phyloP scores from a whole-genome alignment of 768 basidiomycete species.

The Agaricus sinodeliciosus region DNA sequence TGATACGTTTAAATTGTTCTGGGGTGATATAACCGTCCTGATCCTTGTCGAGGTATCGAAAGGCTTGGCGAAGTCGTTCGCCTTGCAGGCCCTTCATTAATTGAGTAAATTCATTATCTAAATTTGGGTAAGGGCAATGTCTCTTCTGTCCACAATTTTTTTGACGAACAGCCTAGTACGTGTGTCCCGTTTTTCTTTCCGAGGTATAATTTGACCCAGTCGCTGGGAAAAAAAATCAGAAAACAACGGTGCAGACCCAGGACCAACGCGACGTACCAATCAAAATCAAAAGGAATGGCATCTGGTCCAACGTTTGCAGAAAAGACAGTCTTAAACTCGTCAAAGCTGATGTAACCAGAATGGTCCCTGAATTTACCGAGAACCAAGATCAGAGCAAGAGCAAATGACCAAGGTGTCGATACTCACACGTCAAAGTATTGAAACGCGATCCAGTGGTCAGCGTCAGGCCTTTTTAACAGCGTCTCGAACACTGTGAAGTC shows the following conservation, averaged over 20 bases:
- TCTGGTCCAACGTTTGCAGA: constrained; percentile 70
- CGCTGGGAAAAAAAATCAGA: constrained; percentile 34
- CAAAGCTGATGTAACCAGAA: constrained; percentile 88
- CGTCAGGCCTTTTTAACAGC: constrained; percentile 86
- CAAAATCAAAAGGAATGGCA: constrained; percentile 91
- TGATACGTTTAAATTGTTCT: constrained; percentile 92
- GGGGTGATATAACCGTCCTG: constrained; percentile 92
- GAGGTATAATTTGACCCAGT: constrained; percentile 95
- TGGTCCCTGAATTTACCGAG: constrained; percentile 51
- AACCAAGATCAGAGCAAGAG: constrained; percentile 4
- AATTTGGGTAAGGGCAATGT: not conserved
- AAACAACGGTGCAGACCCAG: not conserved
- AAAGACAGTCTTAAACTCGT: constrained; percentile 93
- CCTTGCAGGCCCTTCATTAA: constrained; percentile 98
- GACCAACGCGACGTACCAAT: constrained; percentile 46
- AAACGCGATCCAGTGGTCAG: constrained; percentile 96
- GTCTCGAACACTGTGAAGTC: constrained; percentile 97
- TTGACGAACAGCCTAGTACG: constrained; percentile 78
- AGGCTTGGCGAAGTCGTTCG: constrained; percentile 94
- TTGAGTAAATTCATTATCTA: constrained; percentile 96
- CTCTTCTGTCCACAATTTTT: not conserved
- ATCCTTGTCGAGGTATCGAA: constrained; percentile 84
- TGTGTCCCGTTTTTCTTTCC: constrained; percentile 89
- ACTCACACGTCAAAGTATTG: constrained; percentile 92
- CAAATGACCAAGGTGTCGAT: not conserved